These are phyloP conservation scores for Coprinopsis cinerea DNA, from an alignment of 768 basidiomycete genomes.

Conservation along the genomic window DNA sequence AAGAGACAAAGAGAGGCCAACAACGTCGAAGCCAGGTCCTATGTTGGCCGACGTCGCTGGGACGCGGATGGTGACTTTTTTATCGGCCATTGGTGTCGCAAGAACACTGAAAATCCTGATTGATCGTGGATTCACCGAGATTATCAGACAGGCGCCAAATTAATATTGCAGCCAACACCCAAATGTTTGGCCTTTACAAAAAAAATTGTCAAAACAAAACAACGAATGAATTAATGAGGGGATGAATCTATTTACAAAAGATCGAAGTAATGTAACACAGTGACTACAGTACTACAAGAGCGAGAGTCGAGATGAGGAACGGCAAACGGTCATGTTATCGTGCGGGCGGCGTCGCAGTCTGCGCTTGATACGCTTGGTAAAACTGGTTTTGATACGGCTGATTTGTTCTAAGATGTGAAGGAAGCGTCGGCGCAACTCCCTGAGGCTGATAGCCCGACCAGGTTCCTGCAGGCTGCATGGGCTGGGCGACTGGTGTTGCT, in stretches of 20 bases:
- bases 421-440: constrained; percentile 23
- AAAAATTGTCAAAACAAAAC: neutral
- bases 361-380: constrained; percentile 23
- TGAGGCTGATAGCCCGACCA: constrained; percentile 8
- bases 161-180: constrained; percentile 1
- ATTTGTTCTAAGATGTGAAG: constrained; percentile 25
- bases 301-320: constrained; percentile 9
- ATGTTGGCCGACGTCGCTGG: constrained; percentile 99
- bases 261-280: neutral
- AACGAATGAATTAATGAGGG: neutral
- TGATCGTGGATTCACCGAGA: neutral
- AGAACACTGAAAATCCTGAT: neutral
- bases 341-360: constrained; percentile 17
- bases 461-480: constrained; percentile 10
- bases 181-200: no score
- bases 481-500: constrained; percentile 4
- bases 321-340: constrained; percentile 13
- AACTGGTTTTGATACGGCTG: constrained; percentile 19
- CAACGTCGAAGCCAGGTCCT: constrained; percentile 97
- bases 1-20: constrained; percentile 93
- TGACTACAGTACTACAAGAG: neutral
- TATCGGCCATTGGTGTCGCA: constrained; percentile 2
- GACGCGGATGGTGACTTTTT: constrained; percentile 64
- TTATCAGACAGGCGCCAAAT: no score
- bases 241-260: constrained; percentile 8